Conservation (phyloP, 352 stramenopile species). For the Pythium sp. region DNA sequence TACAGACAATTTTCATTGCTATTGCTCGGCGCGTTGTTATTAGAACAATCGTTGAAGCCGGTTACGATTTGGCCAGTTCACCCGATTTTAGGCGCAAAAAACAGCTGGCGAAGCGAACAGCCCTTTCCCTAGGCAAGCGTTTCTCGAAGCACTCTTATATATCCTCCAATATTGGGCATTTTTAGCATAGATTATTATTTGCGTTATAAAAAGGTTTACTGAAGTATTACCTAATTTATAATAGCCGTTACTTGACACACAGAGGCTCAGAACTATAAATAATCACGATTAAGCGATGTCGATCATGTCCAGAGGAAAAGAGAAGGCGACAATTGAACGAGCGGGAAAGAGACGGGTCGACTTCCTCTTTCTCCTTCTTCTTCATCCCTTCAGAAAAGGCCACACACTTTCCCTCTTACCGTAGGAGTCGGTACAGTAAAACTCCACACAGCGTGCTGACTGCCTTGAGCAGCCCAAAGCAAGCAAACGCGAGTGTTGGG, state of each 20-base stretch:
- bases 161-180: not conserved
- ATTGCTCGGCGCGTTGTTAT: not conserved
- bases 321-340: constrained; percentile 5
- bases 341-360: constrained; percentile 4
- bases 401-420: not conserved
- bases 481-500: not conserved
- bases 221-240: not conserved
- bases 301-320: not conserved
- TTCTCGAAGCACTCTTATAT: not conserved
- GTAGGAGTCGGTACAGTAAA: not conserved
- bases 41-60: not conserved
- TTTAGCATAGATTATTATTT: not conserved
- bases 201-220: not conserved
- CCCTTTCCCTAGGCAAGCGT: not conserved
- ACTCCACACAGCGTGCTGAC: not conserved
- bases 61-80: not conserved
- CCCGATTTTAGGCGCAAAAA: not conserved
- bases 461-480: not conserved
- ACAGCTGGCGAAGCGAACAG: not conserved
- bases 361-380: not conserved
- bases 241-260: not conserved
- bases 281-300: no score
- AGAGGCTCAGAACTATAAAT: not conserved
- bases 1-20: not conserved
- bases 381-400: not conserved